Conservation (phyloP, 176 grass and related monocot genomes). For the Dendrocalamus sinicus region DNA sequence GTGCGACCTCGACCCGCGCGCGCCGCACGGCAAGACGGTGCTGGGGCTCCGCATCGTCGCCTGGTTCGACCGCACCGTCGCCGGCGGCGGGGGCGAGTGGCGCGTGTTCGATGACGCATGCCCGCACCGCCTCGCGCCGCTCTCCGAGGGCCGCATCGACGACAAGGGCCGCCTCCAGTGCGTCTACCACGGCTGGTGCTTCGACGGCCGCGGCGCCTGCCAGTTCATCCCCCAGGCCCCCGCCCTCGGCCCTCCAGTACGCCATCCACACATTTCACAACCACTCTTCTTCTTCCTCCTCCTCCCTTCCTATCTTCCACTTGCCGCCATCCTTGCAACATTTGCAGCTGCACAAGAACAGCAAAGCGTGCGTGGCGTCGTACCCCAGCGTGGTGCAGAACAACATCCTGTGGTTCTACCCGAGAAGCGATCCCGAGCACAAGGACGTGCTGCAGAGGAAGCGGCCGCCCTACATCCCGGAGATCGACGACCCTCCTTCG, state of each 20-base stretch:
- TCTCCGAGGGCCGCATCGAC: conserved; percentile 89
- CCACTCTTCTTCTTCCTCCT: neutral
- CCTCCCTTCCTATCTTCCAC: neutral
- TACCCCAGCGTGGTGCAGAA: conserved; percentile 86
- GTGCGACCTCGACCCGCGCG: conserved; percentile 80
- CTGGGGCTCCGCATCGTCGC: conserved; percentile 75
- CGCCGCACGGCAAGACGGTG: conserved; percentile 83
- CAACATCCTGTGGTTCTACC: conserved; percentile 90
- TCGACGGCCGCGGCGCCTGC: conserved; percentile 83
- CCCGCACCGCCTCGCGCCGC: conserved; percentile 86
- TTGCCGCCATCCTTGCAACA: neutral
- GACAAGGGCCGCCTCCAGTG: conserved; percentile 82
- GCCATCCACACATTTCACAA: neutral
- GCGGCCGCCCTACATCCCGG: conserved; percentile 61
- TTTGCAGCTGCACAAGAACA: conserved; percentile 37
- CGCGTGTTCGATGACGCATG: conserved; percentile 87
- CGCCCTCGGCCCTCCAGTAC: conserved; percentile 59
- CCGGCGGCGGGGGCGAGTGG: conserved; percentile 44
- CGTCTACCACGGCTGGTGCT: conserved; percentile 98
- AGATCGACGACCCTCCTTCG: conserved; percentile 80
- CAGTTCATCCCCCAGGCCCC: conserved; percentile 91
- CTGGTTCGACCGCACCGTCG: conserved; percentile 71
- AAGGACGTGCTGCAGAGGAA: conserved; percentile 60
- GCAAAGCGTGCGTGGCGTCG: conserved; percentile 71
- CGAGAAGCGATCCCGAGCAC: conserved; percentile 59